A percentile compares a stretch with the other conserved stretches of the same genome.
phyloP scores from a whole-genome alignment of 768 basidiomycete genomes.

The Podaxis mareebaensis region DNA sequence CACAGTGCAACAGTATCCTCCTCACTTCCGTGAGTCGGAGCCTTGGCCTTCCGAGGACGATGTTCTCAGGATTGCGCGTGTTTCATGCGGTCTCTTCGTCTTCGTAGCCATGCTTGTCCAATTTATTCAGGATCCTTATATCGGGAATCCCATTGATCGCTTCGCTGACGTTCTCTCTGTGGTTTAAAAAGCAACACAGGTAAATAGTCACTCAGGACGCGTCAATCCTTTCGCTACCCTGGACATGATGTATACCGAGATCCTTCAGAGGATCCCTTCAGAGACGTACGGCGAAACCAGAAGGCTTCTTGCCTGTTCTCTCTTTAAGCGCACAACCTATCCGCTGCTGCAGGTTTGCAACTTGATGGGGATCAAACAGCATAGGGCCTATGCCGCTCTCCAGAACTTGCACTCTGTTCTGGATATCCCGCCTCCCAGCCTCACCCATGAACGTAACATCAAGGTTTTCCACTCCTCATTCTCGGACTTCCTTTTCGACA shows the following conservation, averaged over 20 bases:
- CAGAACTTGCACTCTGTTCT: neutral
- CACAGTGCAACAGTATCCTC: conserved; percentile 13
- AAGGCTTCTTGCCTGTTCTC: neutral
- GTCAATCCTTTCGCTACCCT: neutral
- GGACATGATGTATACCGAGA: neutral
- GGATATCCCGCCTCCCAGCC: neutral
- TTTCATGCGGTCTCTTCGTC: conserved; percentile 29
- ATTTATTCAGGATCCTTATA: conserved; percentile 18
- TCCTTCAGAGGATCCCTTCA: neutral
- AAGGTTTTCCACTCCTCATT: neutral
- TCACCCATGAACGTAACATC: neutral
- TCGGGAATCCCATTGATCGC: neutral
- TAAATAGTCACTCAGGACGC: neutral
- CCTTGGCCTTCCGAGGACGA: conserved; percentile 15
- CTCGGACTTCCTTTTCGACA: neutral
- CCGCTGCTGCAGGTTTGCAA: neutral
- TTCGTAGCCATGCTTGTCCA: conserved; percentile 30
- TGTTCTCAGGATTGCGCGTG: conserved; percentile 15
- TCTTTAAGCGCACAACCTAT: neutral
- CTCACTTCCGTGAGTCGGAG: neutral
- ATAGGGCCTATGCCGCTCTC: neutral
- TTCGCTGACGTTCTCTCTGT: neutral
- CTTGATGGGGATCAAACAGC: neutral
- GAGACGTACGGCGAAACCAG: neutral
- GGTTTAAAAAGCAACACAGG: neutral